Percentiles rank a stretch among this genome's conserved stretches.
phyloP scores from a whole-genome alignment of 192 early-diverging fungal genomes.

The Globomyces pollinis-pini region DNA sequence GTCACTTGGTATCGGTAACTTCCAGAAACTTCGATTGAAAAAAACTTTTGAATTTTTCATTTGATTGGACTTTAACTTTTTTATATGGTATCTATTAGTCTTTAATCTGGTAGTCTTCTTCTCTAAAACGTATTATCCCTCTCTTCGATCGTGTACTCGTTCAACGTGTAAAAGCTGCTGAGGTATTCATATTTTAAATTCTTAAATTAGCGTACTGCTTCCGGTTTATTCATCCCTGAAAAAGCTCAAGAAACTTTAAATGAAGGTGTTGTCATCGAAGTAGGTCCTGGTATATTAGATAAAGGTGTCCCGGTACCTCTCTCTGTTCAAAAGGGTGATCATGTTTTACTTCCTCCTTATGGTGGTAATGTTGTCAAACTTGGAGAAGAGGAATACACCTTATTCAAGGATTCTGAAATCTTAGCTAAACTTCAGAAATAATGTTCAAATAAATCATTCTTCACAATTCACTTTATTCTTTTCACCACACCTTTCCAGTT shows the following conservation, averaged over 20 bases:
- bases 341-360: constrained; percentile 90
- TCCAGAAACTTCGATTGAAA: not conserved
- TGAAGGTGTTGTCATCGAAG: constrained; percentile 90
- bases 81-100: no score
- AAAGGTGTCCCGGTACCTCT: constrained; percentile 7
- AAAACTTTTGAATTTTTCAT: not conserved
- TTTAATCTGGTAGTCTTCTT: no score
- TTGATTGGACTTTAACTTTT: not conserved
- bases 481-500: no score
- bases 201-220: constrained; percentile 89
- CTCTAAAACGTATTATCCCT: constrained; percentile 78
- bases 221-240: constrained; percentile 95
- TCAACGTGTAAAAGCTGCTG: constrained; percentile 89
- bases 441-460: no score
- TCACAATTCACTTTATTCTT: no score
- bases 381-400: constrained; percentile 76
- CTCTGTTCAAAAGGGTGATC: constrained; percentile 63
- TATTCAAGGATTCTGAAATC: constrained; percentile 91
- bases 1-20: not conserved
- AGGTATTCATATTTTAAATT: constrained; percentile 39
- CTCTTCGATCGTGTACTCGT: constrained; percentile 97
- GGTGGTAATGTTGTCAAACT: constrained; percentile 94
- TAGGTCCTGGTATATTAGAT: constrained; percentile 79
- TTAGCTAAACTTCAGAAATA: constrained; percentile 76
- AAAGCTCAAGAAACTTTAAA: constrained; percentile 97